Evolutionary conservation across 768 basidiomycete genomes (phyloP).

Genomic region (Roridomyces roridus): DNA sequence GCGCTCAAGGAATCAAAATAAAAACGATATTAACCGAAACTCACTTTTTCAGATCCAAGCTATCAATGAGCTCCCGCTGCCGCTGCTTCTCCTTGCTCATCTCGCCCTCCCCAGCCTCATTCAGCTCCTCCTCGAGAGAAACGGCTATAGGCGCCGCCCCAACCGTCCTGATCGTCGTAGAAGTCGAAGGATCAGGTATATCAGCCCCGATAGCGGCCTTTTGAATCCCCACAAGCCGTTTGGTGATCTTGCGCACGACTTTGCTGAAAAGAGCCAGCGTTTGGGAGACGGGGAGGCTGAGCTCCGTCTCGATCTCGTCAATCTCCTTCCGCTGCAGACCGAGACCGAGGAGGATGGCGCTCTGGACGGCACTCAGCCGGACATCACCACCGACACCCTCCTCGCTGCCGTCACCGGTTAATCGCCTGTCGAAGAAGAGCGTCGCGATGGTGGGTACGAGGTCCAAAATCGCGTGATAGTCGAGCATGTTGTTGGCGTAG

Average conservation of each 20-base stretch:
- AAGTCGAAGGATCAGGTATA: slow-evolving; percentile 53
- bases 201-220: slow-evolving; percentile 76
- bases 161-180: slow-evolving; percentile 27
- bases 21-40: no score
- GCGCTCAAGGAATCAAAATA: no score
- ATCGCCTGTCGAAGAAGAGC: slow-evolving; percentile 84
- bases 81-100: slow-evolving; percentile 71
- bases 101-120: slow-evolving; percentile 79
- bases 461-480: slow-evolving; percentile 96
- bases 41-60: slow-evolving; percentile 88
- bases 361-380: slow-evolving; percentile 85
- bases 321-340: slow-evolving; percentile 89
- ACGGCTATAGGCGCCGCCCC: slow-evolving; percentile 44
- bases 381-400: slow-evolving; percentile 69
- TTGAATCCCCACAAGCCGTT: slow-evolving; percentile 76
- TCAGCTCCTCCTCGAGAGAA: slow-evolving; percentile 69
- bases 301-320: slow-evolving; percentile 89
- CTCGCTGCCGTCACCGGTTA: slow-evolving; percentile 42
- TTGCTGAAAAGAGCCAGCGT: slow-evolving; percentile 91
- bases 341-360: slow-evolving; percentile 87
- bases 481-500: slow-evolving; percentile 94
- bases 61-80: slow-evolving; percentile 87
- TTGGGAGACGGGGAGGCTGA: slow-evolving; percentile 86
- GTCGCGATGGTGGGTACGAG: slow-evolving; percentile 80
- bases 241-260: slow-evolving; percentile 83